These are phyloP conservation scores for Didymella keratinophila DNA, from an alignment of 2,329 filamentous ascomycete genomes.

Conservation along the genomic window DNA sequence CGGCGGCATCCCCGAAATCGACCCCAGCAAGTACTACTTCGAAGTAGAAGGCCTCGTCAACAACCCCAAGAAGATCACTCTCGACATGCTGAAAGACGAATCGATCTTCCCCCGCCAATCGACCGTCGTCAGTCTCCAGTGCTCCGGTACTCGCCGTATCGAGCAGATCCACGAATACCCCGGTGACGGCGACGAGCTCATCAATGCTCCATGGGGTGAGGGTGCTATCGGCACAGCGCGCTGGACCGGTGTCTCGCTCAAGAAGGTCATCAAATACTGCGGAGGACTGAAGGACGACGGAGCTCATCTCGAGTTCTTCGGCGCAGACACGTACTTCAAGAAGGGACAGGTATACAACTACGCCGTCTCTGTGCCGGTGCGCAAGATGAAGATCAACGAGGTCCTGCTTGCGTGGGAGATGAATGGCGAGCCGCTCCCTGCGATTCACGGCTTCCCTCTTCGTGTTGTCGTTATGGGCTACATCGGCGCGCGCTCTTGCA, in stretches of 20 bases:
- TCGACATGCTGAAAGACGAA: conserved; percentile 69
- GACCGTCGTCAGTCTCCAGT: conserved; percentile 71
- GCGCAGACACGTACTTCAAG: conserved; percentile 78
- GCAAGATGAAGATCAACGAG: conserved; percentile 72
- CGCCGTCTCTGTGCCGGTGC: conserved; percentile 70
- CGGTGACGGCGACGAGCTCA: conserved; percentile 70
- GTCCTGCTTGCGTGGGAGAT: conserved; percentile 75
- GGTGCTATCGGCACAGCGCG: conserved; percentile 72
- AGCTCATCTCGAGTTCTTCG: conserved; percentile 72
- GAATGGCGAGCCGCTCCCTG: conserved; percentile 70
- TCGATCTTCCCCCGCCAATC: conserved; percentile 65
- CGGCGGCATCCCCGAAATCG: conserved; percentile 72
- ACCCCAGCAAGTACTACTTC: conserved; percentile 62
- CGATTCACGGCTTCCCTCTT: conserved; percentile 71
- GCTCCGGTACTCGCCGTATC: conserved; percentile 72
- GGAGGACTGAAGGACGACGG: conserved; percentile 65
- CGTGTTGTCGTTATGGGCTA: conserved; percentile 70
- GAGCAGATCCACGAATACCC: conserved; percentile 72
- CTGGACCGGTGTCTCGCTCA: conserved; percentile 70
- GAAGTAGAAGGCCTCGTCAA: conserved; percentile 68
- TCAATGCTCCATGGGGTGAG: conserved; percentile 53
- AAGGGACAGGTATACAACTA: conserved; percentile 71
- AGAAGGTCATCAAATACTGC: conserved; percentile 74
- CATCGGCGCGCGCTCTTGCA: conserved; percentile 69
- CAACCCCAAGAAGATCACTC: conserved; percentile 63